Percentiles rank a stretch among this genome's conserved stretches.
Conservation (phyloP, 176 grass and related monocot genomes). For the Eragrostis nindensis region DNA sequence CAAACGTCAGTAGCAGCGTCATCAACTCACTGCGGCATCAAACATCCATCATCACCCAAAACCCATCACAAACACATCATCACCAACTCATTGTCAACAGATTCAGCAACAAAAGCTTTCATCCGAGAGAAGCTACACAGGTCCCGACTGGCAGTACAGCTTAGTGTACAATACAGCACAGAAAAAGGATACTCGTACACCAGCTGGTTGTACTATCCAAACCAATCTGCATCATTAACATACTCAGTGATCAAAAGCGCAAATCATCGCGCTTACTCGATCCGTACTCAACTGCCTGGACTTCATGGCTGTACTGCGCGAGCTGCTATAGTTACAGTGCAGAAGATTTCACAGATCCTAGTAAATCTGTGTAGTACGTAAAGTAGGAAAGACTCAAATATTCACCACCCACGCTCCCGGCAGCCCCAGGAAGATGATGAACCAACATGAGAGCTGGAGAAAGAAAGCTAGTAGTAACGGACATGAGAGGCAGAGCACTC, state of each 20-base stretch:
- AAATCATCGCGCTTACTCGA: slow-evolving; percentile 24
- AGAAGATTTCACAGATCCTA: neutral
- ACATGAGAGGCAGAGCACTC: slow-evolving; percentile 27
- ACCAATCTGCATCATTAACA: neutral
- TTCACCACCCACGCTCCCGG: neutral
- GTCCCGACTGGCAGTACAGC: neutral
- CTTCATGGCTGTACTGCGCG: neutral
- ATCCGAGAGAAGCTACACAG: neutral
- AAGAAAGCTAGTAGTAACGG: neutral
- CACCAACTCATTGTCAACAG: neutral
- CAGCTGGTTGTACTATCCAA: neutral
- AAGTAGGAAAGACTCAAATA: neutral
- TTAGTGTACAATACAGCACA: neutral
- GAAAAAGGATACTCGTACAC: neutral
- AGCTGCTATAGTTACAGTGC: neutral
- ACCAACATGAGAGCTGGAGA: slow-evolving; percentile 27
- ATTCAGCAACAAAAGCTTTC: neutral
- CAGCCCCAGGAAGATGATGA: slow-evolving; percentile 3
- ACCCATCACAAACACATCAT: neutral
- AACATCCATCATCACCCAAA: neutral
- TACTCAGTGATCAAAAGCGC: neutral
- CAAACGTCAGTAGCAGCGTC: too few relatives aligned
- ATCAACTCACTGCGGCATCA: neutral
- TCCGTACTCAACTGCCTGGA: neutral
- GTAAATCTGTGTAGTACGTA: slow-evolving; percentile 5